Evolutionary conservation across 108 stramenopile species (phyloP), one percentile per base, ranked within the genome.

Genomic region (Conticribra guillardii): DNA sequence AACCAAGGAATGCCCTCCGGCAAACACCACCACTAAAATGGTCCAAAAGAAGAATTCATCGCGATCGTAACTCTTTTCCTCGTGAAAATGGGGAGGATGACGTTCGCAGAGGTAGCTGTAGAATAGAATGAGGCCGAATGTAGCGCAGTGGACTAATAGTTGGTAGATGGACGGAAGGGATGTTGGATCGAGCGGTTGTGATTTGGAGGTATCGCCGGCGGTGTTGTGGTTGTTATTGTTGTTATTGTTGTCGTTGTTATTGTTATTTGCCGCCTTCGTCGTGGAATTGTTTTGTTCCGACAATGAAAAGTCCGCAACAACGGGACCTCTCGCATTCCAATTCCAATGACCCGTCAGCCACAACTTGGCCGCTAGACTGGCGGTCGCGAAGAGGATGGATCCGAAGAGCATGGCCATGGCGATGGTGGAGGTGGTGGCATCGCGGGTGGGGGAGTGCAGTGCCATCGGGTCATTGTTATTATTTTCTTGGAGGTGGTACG

Each of bases 41-140:
- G 73, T 82, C 66, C 86, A 79, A 44, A 95, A 87, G 71, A 95
- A 84, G 64, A 92, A 92, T 28, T 82, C 71, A 69, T 95, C 94
- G 47, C 88, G 81, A 62, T 95, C 90, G 71, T 95, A 95, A 4
- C 58, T 71, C 80, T 92, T 92, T 58, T 85, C 84, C 27, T 81
- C 83, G 63, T 95, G 94, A 4, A 81, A 83, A 76, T 72, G 85
- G 8, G 89, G 90, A 23, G 94, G 94, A 71, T 95, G 90, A 65
- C 91, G 65, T 71, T 95, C 94, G 60, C 90, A 89, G 22, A 92
- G 69, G 72, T 92, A 95, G 49, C 87, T 88, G 53, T 89, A 91
- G 51, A 89, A 82, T 4, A 95, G 63, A 51, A 95, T 88, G 31
- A 88, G 47, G 16, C 90, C 94, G 66, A 95, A 85, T 14, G 87